Evolutionary conservation across 176 grass and related monocot genomes (phyloP).

Genomic region (barley (Hordeum vulgare)): DNA sequence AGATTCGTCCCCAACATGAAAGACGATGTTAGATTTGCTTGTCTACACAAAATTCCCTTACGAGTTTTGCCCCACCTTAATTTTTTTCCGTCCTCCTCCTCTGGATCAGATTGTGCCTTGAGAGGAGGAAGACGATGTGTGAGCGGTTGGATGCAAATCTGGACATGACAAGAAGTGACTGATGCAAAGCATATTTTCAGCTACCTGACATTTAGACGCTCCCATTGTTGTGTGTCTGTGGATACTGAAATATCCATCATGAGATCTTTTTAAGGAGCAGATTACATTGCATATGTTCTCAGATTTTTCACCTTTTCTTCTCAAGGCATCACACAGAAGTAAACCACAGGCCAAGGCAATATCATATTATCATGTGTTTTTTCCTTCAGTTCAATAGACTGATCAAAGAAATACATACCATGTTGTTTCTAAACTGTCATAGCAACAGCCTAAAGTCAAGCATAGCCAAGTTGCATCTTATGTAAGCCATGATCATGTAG

Average conservation of each 20-base stretch:
- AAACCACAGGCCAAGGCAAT: neutral
- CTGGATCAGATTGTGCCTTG: too few relatives aligned
- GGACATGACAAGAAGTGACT: too few relatives aligned
- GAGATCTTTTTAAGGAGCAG: neutral
- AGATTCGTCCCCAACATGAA: too few relatives aligned
- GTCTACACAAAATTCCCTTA: too few relatives aligned
- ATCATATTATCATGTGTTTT: neutral
- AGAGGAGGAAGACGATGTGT: too few relatives aligned
- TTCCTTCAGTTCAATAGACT: neutral
- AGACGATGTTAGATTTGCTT: too few relatives aligned
- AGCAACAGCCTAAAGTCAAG: neutral
- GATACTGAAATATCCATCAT: neutral
- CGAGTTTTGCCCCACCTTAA: too few relatives aligned
- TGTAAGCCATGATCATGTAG: neutral
- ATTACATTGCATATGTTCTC: neutral
- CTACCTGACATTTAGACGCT: too few relatives aligned
- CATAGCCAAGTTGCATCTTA: neutral
- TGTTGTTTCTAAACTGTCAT: neutral
- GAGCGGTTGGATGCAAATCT: too few relatives aligned
- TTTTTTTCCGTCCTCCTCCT: too few relatives aligned
- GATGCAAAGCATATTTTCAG: too few relatives aligned
- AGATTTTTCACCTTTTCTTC: neutral
- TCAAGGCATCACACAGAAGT: too few relatives aligned
- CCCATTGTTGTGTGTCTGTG: neutral
- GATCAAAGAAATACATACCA: neutral